These are phyloP conservation scores for Chaetoceros tenuissimus DNA, from an alignment of 108 stramenopile genomes.

Conservation along the genomic window DNA sequence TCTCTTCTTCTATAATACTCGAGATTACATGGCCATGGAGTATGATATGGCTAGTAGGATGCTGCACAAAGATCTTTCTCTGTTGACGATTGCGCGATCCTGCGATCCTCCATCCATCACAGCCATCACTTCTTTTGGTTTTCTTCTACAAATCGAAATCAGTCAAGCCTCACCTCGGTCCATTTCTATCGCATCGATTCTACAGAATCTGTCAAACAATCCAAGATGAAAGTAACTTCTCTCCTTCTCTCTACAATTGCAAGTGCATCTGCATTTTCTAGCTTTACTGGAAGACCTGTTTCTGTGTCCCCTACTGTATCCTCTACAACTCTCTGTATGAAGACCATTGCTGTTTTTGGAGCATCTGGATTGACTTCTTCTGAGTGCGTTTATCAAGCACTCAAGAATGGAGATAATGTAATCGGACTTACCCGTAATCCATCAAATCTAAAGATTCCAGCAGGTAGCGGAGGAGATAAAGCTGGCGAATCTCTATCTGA, in stretches of 20 bases:
- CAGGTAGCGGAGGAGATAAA: slow-evolving; percentile 70
- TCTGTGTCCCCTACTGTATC: background rate
- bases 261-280: background rate
- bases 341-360: slow-evolving; percentile 84
- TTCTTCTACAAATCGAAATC: too few species aligned
- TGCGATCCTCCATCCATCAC: too few species aligned
- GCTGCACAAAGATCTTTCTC: too few species aligned
- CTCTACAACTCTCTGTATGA: slow-evolving; percentile 2
- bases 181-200: too few species aligned
- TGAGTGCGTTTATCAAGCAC: slow-evolving; percentile 85
- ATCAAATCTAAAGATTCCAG: slow-evolving; percentile 64
- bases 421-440: slow-evolving; percentile 82
- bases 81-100: too few species aligned
- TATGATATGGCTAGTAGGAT: too few species aligned
- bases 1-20: too few species aligned
- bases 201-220: too few species aligned
- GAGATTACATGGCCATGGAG: too few species aligned
- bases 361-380: slow-evolving; percentile 81
- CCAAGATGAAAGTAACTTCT: background rate
- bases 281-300: background rate
- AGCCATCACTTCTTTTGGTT: too few species aligned
- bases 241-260: background rate
- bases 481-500: slow-evolving; percentile 60
- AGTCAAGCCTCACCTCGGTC: too few species aligned
- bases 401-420: slow-evolving; percentile 76